Percentiles rank a stretch among this genome's conserved stretches.
Conservation (phyloP, 495 filamentous ascomycete genomes). For the Trypethelium eluteriae region DNA sequence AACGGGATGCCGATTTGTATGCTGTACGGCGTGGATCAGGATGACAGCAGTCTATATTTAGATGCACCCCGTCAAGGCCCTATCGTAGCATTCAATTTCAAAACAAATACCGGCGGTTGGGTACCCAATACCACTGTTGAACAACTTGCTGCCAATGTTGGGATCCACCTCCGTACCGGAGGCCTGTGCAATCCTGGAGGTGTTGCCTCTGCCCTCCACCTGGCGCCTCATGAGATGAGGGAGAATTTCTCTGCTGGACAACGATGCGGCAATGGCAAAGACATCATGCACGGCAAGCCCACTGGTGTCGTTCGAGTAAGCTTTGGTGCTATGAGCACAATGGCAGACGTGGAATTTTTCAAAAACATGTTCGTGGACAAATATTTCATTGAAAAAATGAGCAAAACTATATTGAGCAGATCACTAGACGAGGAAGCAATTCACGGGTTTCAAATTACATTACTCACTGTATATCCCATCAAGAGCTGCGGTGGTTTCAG, state of each 20-base stretch:
- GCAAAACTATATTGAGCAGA: constrained; percentile 15
- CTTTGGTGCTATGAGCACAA: constrained; percentile 79
- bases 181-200: constrained; percentile 90
- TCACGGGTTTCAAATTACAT: constrained; percentile 32
- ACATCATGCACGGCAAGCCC: constrained; percentile 72
- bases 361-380: constrained; percentile 59
- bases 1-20: constrained; percentile 61
- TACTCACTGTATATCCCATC: constrained; percentile 56
- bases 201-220: constrained; percentile 57
- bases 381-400: constrained; percentile 53
- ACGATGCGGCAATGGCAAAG: constrained; percentile 58
- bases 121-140: constrained; percentile 77
- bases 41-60: constrained; percentile 32
- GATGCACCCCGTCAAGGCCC: constrained; percentile 55
- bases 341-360: constrained; percentile 64
- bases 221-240: constrained; percentile 70
- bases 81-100: constrained; percentile 75
- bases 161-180: constrained; percentile 75
- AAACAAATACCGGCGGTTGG: constrained; percentile 59
- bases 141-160: constrained; percentile 66
- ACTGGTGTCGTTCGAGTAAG: constrained; percentile 81
- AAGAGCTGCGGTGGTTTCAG: constrained; percentile 76
- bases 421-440: constrained; percentile 22
- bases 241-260: constrained; percentile 73
- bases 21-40: constrained; percentile 47